Evolutionary conservation across 306 rosid genomes (phyloP), one percentile per base, ranked within the genome.

Genomic region (Cucumis hystrix): DNA sequence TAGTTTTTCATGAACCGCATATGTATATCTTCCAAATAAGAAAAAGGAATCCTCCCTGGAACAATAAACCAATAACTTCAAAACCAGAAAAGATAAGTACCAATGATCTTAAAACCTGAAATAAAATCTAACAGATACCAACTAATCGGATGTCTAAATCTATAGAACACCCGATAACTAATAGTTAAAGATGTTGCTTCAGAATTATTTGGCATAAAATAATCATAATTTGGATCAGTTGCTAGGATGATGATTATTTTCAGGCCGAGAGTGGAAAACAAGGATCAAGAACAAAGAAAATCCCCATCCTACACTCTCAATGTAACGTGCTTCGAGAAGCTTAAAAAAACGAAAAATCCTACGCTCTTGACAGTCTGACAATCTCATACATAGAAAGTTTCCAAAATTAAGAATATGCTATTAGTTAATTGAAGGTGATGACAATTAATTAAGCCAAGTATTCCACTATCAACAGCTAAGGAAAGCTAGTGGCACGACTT

Each of bases 1-100:
- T 96, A 96, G 85, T 96, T 96, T 82, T 96, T 96, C 98, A 96
- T 96, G 83, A 96, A 96, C 81, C 99, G 91, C 99, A 96, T 96
- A 72, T 90, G 97, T 78, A 91, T 79, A 82, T 96, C 99, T 85
- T 96, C 99, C 92, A 96, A 91, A 77, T 96, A 96, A 8, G 97
- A 83, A 79, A 96, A 96, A 41, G 99, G 98, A 69, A 92, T 86
- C 87, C 99, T 90, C 85, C 99, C 99, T 96, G 89, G 35, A 83
- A 30, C 80, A 78, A 85, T 47, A 52, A 28, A 71, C 55, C 51
- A 30, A 33, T 74, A 74, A 67, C 73, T 56, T 51, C 60, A 75
- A 79, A 78, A 39, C 78, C 58, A 70, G 40, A 70, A 70, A 23
- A 17, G 1, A 23, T 23, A 70, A 23, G 11, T 58, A 7, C 37